Evolutionary conservation across 2,329 filamentous ascomycete genomes (phyloP), one percentile per base, ranked within the genome.

Genomic region (Arachnomyces sp.): DNA sequence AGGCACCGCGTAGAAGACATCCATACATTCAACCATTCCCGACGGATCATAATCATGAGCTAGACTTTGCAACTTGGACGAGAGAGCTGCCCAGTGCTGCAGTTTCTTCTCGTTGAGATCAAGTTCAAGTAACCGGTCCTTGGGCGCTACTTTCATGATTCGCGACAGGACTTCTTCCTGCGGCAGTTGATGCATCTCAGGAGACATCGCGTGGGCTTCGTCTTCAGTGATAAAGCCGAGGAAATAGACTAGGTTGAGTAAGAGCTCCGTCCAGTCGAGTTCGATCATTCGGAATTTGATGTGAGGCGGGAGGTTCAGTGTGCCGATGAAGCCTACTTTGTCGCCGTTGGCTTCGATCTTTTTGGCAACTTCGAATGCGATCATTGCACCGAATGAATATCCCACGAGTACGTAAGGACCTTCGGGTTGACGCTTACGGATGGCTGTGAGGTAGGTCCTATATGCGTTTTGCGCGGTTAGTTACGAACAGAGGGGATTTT

Each of bases 371-470:
- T 76, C 73, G 42, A 75, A 77, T 0, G 71, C 68, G 0, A 75
- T 42, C 51, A 72, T 72, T 0, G 59, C 47, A 2, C 74, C 73
- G 47, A 68, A 75, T 3, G 60, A 68, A 48, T 76, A 77, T 1
- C 74, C 73, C 0, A 68, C 67, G 1, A 77, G 50, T 0, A 67
- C 68, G 45, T 77, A 77, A 0, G 73, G 73, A 0, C 74, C 72
- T 0, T 53, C 11, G 0, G 72, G 71, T 42, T 77, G 73, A 1
- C 41, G 43, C 3, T 40, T 16, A n/a, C 60, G 59, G 28, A 77
- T 66, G 0, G 63, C 61, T 0, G 38, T 29, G 7, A 55, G 44
- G 49, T 76, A 77, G 0, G 52, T 62, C n/a, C n/a, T n/a, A n/a
- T n/a, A n/a, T n/a, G n/a, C n/a, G n/a, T n/a, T n/a, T n/a, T n/a